These are phyloP conservation scores for Schoenoplectus triqueter DNA, from an alignment of 202 grass and related monocot species.

Conservation along the genomic window DNA sequence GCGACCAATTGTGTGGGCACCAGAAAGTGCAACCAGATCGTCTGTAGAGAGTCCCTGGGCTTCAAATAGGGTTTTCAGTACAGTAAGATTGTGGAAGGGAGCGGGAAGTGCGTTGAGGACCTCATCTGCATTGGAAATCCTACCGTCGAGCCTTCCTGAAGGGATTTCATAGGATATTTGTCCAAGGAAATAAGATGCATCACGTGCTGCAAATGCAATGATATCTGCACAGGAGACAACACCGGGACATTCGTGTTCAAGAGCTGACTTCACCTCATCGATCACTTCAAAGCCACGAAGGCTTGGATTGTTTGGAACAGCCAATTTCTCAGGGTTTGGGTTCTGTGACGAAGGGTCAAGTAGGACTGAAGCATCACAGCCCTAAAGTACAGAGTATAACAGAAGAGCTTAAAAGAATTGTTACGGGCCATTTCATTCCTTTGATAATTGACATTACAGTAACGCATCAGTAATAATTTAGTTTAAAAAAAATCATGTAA, in stretches of 20 bases:
- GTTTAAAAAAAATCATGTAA: too few species aligned
- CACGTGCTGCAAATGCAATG: slow-evolving; percentile 58
- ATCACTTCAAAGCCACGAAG: slow-evolving; percentile 64
- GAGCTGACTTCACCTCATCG: slow-evolving; percentile 47
- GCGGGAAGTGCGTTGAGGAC: slow-evolving; percentile 43
- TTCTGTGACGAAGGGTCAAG: slow-evolving; percentile 43
- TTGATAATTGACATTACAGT: too few species aligned
- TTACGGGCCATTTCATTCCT: too few species aligned
- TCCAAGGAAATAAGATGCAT: slow-evolving; percentile 52
- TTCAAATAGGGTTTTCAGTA: neutral
- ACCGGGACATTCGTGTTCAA: slow-evolving; percentile 33
- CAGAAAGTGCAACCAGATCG: neutral
- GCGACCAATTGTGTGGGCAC: slow-evolving; percentile 28
- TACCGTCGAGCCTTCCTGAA: slow-evolving; percentile 47
- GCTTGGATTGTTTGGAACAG: slow-evolving; percentile 41
- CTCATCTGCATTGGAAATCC: slow-evolving; percentile 41
- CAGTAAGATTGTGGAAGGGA: slow-evolving; percentile 37
- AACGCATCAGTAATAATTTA: too few species aligned
- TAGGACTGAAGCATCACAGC: slow-evolving; percentile 58
- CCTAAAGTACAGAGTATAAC: slow-evolving; percentile 32
- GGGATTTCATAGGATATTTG: slow-evolving; percentile 43
- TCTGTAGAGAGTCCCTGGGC: neutral
- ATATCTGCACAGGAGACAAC: slow-evolving; percentile 65
- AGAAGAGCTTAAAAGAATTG: neutral
- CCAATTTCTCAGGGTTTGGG: slow-evolving; percentile 39